These are phyloP conservation scores for Ceratocystis lukuohia DNA, from an alignment of 2,329 filamentous ascomycete genomes.

Conservation along the genomic window DNA sequence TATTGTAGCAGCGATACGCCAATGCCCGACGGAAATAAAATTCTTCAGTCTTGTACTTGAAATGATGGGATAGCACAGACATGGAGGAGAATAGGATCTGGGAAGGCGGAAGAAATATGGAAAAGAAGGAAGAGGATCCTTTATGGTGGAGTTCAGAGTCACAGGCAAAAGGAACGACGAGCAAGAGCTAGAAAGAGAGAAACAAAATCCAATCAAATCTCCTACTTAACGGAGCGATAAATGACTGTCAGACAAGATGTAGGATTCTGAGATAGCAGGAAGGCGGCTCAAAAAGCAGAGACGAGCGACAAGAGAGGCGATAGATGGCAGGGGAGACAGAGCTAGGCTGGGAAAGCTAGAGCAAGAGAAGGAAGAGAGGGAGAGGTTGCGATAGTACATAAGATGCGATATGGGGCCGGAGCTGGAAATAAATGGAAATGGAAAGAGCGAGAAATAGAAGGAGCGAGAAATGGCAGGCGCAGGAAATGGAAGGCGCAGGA, in stretches of 20 bases:
- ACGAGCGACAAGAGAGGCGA: background rate
- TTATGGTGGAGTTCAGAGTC: background rate
- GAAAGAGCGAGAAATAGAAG: background rate
- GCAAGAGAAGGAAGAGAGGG: background rate
- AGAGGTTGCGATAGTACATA: background rate
- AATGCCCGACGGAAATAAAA: background rate
- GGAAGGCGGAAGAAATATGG: background rate
- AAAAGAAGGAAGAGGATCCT: conserved; percentile 4
- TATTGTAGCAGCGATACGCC: background rate
- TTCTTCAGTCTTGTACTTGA: background rate
- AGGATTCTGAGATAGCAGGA: background rate
- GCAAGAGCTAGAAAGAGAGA: background rate
- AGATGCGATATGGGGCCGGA: background rate
- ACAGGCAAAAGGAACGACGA: background rate
- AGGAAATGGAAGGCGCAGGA: background rate
- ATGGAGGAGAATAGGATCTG: background rate
- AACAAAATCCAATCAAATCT: background rate
- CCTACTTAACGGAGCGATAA: background rate
- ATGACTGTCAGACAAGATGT: background rate
- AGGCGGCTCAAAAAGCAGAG: background rate
- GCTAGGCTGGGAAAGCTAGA: background rate
- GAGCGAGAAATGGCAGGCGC: background rate
- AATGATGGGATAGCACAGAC: background rate
- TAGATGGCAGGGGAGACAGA: background rate
- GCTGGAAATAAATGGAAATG: background rate